Conservation (phyloP, 2,329 filamentous ascomycete species). For the Colletotrichum salicis region DNA sequence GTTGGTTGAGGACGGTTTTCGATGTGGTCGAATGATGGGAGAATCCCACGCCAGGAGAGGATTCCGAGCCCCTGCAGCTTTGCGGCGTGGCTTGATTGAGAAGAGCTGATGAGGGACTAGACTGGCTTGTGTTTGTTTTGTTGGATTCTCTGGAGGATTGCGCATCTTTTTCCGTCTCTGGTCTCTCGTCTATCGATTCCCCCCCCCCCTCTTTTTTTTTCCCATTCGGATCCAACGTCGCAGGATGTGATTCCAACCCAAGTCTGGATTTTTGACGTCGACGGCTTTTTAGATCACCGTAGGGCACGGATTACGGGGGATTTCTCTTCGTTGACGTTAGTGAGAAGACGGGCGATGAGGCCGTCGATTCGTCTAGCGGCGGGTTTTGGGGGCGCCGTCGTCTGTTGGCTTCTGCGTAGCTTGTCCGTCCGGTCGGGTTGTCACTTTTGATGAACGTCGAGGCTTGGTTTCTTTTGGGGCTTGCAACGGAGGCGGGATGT, state of each 20-base stretch:
- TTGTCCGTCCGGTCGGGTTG: not conserved
- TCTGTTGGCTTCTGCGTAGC: not conserved
- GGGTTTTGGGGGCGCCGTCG: not conserved
- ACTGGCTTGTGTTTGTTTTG: not conserved
- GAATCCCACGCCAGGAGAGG: not conserved
- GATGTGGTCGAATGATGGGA: not conserved
- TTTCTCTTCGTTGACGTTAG: not conserved
- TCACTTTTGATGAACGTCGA: not conserved
- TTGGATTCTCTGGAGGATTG: not conserved
- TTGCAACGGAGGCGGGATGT: not conserved
- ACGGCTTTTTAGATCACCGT: not conserved
- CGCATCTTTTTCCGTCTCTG: not conserved
- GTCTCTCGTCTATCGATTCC: not conserved
- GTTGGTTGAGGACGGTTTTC: not conserved
- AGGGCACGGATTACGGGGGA: not conserved
- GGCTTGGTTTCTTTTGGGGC: too few relatives aligned
- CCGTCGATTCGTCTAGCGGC: not conserved
- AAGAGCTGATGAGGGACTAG: not conserved
- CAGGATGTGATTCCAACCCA: too few relatives aligned
- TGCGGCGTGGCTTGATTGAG: conserved; percentile 21
- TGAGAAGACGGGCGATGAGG: not conserved
- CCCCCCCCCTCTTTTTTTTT: not conserved
- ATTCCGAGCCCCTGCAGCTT: not conserved
- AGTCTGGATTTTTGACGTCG: not conserved
- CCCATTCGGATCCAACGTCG: not conserved